Conservation (phyloP, 805 yeast species). For the Yamadazyma kitorensis region DNA sequence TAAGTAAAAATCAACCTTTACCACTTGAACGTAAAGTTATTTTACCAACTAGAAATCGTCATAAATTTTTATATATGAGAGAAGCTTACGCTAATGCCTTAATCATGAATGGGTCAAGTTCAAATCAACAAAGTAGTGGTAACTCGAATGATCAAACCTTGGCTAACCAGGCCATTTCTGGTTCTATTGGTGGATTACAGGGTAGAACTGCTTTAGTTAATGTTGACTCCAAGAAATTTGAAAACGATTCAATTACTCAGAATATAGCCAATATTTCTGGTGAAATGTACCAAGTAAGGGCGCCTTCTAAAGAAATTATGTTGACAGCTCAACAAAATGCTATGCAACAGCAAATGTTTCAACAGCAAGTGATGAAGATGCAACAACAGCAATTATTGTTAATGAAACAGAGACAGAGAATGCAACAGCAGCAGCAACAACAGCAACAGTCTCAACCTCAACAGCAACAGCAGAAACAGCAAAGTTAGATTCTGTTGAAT, state of each 20-base stretch:
- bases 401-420: slow-evolving; percentile 28
- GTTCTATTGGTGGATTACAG: slow-evolving; percentile 67
- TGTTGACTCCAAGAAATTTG: slow-evolving; percentile 42
- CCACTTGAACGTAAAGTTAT: slow-evolving; percentile 79
- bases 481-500: too few species aligned
- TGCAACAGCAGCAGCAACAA: slow-evolving; percentile 10
- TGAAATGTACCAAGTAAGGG: slow-evolving; percentile 44
- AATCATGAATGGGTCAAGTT: slow-evolving; percentile 52
- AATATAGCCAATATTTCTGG: slow-evolving; percentile 61
- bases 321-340: slow-evolving; percentile 41
- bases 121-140: slow-evolving; percentile 9
- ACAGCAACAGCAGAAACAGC: too few species aligned
- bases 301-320: slow-evolving; percentile 43
- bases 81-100: slow-evolving; percentile 92
- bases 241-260: slow-evolving; percentile 30
- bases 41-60: slow-evolving; percentile 67
- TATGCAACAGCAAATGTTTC: slow-evolving; percentile 43
- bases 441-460: too few species aligned
- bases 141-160: slow-evolving; percentile 33
- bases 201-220: slow-evolving; percentile 79
- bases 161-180: slow-evolving; percentile 47
- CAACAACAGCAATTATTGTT: slow-evolving; percentile 35
- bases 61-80: slow-evolving; percentile 78
- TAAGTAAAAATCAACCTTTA: slow-evolving; percentile 70
- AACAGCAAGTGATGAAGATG: slow-evolving; percentile 39